Evolutionary conservation across 495 filamentous ascomycete genomes (phyloP), one percentile per base, ranked within the genome.

Genomic region (Daldinia decipiens): DNA sequence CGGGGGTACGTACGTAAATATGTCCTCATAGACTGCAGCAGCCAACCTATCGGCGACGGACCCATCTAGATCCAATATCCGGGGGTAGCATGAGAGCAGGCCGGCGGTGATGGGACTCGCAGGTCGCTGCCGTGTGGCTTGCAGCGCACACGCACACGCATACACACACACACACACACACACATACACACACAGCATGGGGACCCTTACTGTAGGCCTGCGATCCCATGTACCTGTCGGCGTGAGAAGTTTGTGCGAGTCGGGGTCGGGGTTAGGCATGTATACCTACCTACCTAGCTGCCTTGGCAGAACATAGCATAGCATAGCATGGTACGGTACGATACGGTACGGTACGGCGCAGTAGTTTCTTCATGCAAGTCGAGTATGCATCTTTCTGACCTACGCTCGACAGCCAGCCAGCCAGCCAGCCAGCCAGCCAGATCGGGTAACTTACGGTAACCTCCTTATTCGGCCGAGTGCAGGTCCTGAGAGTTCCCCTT

Each of bases 391-490:
- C 43, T 32, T 32, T 24, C 43, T 32, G 8, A 32, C 8, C 38
- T 21, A 27, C 4, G 59, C 53, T 56, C 47, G 13, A 56, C 11
- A 53, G 51, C 13, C 56, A 34, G 0, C 29, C 29, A 27, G 3
- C 26, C 26, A 58, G 58, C 52, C 59, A 27, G 32, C 29, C 29
- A 31, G 51, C 26, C 56, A 59, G 62, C 43, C 59, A 29, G 34
- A 66, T 32, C 17, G 45, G 38, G 57, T 27, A 50, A 31, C 51
- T 34, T 61, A 17, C 40, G 13, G 58, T 34, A 9, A 32, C 38
- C 39, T 54, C n/a, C 54, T 26, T 36, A 61, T 67, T 62, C 53
- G 68, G 62, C 68, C 68, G 68, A 54, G 34, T 63, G 62, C 68
- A 71, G 47, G 11, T 62, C 40, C 36, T 34, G 53, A 29, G 52